Base-by-base conservation (phyloP, 2,329 filamentous ascomycete genomes). In the Aspergillus luchuensis region DNA sequence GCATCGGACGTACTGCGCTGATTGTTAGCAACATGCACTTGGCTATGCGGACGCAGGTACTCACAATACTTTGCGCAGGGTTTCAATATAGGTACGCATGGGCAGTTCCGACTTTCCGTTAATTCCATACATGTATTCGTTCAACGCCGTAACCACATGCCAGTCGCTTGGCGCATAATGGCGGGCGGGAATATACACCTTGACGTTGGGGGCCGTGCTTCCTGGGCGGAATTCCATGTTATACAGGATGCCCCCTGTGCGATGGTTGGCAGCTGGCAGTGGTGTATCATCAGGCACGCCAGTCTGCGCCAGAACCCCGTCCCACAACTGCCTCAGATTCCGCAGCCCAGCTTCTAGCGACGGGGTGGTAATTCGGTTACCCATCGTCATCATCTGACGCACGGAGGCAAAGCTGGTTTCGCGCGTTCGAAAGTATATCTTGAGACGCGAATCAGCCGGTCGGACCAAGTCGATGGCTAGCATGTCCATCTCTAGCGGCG, bases 371-470 rank as follows among this genome's bases (percentile, higher is more conserved):
- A 60, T 15, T 4, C 49, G 47, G 23, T 39, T 39, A 2, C 58
- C 58, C 11, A 60, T 25, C 5, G 58, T 57, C 25, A 60, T 43
- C 17, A 53, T 51, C 13, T 57, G 47, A 23, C 38, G 21, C 13
- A 60, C 43, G 2, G 58, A 60, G 15, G 39, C 49, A 21, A 47
- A 60, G 39, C 48, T 53, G 21, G 58, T 57, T 11, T 25, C 11
- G 1, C 39, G 53, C 8, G 23, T 57, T 8, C 47, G 47, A 28
- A 60, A 60, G 52, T 62, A 62, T 25, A 62, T 48, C 39, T 62
- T 62, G 15, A 62, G 30, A 2, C 60, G 52, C 3, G 60, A 62
- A 7, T 58, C n/a, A 13, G 28, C n/a, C 4, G 57, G 47, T 11
- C 8, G 13, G 51, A 56, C n/a, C 13, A 56, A 51, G 38, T 62